A percentile compares a stretch with the other conserved stretches of the same genome.
Evolutionary conservation across 1,284 basidiomycete genomes (phyloP).

Genomic region (Ustilago trichophora): DNA sequence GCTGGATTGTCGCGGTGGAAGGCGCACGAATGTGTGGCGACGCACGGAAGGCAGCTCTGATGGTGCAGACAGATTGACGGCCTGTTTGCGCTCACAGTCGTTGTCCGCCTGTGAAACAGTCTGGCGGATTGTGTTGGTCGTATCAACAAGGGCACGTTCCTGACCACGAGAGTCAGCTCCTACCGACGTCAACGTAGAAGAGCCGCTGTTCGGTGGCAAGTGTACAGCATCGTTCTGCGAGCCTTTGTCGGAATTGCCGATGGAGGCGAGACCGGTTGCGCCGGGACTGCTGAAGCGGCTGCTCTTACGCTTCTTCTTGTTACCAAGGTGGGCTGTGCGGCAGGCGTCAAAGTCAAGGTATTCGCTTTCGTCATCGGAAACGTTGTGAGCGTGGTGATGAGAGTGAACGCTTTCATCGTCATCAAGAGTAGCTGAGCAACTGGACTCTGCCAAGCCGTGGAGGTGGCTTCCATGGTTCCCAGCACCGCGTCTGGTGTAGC

Average conservation of each 20-base stretch:
- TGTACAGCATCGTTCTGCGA: not conserved
- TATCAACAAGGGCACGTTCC: constrained; percentile 19
- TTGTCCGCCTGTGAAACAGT: not conserved
- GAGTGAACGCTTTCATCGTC: constrained; percentile 18
- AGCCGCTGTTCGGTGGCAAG: too few relatives aligned
- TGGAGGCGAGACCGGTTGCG: not conserved
- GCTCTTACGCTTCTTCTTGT: constrained; percentile 57
- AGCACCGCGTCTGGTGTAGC: not conserved
- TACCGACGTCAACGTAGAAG: too few relatives aligned
- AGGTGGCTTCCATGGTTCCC: not conserved
- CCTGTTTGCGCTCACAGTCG: not conserved
- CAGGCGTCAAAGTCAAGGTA: constrained; percentile 34
- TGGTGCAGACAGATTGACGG: not conserved
- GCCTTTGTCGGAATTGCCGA: not conserved
- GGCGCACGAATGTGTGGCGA: not conserved
- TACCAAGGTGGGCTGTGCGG: constrained; percentile 40
- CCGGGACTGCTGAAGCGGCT: constrained; percentile 23
- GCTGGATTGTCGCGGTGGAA: constrained; percentile 14
- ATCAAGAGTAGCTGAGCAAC: not conserved
- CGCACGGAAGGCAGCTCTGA: not conserved
- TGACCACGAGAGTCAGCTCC: not conserved
- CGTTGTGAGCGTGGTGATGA: constrained; percentile 11
- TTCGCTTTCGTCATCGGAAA: constrained; percentile 25
- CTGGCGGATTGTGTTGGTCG: constrained; percentile 2
- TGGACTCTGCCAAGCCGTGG: not conserved